Conservation (phyloP, 805 yeast genomes). For the Zygosaccharomyces lentus region DNA sequence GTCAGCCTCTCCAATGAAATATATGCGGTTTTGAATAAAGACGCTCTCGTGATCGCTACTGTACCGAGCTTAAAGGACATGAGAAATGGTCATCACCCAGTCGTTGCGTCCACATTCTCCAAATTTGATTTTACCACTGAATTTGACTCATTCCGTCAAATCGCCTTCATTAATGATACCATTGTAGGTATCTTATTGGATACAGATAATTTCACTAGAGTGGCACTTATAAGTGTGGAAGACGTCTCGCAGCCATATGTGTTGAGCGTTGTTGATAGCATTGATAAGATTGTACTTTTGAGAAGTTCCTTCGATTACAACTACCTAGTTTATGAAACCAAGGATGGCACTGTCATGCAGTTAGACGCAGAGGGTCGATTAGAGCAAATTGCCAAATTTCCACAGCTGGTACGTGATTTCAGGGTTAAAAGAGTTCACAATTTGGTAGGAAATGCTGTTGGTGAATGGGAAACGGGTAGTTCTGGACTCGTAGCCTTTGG, state of each 20-base stretch:
- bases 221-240: conserved; percentile 47
- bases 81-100: conserved; percentile 48
- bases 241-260: conserved; percentile 42
- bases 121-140: conserved; percentile 37
- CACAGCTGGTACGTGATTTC: conserved; percentile 63
- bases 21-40: conserved; percentile 54
- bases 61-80: conserved; percentile 42
- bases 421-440: conserved; percentile 41
- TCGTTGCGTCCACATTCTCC: conserved; percentile 33
- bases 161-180: conserved; percentile 51
- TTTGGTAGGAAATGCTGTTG: conserved; percentile 19
- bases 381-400: conserved; percentile 48
- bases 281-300: conserved; percentile 51
- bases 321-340: conserved; percentile 51
- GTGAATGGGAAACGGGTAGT: conserved; percentile 30
- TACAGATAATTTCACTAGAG: conserved; percentile 45
- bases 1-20: conserved; percentile 54
- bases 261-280: conserved; percentile 40
- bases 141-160: conserved; percentile 55
- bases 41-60: conserved; percentile 44
- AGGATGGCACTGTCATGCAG: conserved; percentile 55
- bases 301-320: conserved; percentile 52
- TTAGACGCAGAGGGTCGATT: conserved; percentile 36
- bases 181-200: conserved; percentile 59
- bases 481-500: conserved; percentile 55